These are phyloP conservation scores for Melampsora larici-populina DNA, from an alignment of 1,284 basidiomycete species.

Conservation along the genomic window DNA sequence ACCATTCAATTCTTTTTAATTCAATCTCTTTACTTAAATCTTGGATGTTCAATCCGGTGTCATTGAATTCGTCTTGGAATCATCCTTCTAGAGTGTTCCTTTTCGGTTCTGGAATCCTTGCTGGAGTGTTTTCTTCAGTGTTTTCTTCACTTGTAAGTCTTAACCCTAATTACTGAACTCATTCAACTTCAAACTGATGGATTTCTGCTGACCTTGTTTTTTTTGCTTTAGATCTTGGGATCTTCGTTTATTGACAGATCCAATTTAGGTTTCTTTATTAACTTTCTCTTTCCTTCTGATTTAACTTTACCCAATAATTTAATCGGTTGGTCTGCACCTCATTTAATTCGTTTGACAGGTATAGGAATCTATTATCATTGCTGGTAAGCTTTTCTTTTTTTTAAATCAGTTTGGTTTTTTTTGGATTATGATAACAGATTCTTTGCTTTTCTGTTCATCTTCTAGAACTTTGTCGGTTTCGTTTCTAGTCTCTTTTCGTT, in stretches of 20 bases:
- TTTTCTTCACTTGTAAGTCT: background rate
- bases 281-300: background rate
- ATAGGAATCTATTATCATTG: background rate
- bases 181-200: too few species aligned
- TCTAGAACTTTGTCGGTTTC: too few species aligned
- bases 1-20: background rate
- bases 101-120: background rate
- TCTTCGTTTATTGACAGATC: background rate
- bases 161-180: too few species aligned
- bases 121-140: background rate
- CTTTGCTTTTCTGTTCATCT: too few species aligned
- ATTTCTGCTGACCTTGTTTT: too few species aligned
- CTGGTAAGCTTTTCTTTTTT: background rate
- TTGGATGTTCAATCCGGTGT: background rate
- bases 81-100: background rate
- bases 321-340: too few species aligned
- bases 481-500: too few species aligned
- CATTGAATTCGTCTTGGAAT: background rate
- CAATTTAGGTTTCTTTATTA: background rate
- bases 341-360: background rate
- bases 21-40: background rate
- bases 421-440: too few species aligned
- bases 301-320: background rate
- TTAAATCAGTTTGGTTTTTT: background rate
- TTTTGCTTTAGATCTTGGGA: background rate